These are phyloP conservation scores for Saprolegnia parasitica DNA, from an alignment of 352 stramenopile genomes.

Conservation along the genomic window DNA sequence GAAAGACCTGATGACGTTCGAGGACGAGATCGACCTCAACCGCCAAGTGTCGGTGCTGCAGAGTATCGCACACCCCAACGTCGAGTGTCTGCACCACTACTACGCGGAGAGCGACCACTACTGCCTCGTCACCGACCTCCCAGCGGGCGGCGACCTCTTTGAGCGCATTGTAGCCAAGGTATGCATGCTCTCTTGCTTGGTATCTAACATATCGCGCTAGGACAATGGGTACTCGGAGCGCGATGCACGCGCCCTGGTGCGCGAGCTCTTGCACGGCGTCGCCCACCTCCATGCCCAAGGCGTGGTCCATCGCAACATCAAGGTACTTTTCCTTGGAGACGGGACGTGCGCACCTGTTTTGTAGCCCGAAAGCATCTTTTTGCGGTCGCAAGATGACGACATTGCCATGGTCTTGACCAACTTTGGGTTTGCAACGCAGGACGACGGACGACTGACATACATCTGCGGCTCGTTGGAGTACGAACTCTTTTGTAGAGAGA, in stretches of 20 bases:
- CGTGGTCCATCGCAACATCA: slow-evolving; percentile 28
- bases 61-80: slow-evolving; percentile 58
- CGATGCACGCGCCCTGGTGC: neutral
- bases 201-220: neutral
- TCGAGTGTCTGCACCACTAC: slow-evolving; percentile 44
- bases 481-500: neutral
- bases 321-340: neutral
- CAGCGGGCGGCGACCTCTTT: slow-evolving; percentile 87
- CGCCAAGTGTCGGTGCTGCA: slow-evolving; percentile 62
- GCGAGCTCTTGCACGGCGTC: neutral
- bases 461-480: slow-evolving; percentile 25
- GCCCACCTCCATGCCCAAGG: slow-evolving; percentile 4
- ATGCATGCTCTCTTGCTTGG: neutral
- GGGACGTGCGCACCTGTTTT: neutral
- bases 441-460: neutral
- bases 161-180: slow-evolving; percentile 88
- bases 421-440: slow-evolving; percentile 13
- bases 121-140: slow-evolving; percentile 86
- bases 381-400: neutral
- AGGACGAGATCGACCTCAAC: slow-evolving; percentile 48
- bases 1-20: slow-evolving; percentile 22
- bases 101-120: slow-evolving; percentile 42
- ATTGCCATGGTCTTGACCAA: slow-evolving; percentile 11
- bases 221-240: slow-evolving; percentile 8
- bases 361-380: slow-evolving; percentile 26